A percentile compares a stretch with the other conserved stretches of the same genome.
Evolutionary conservation across 192 early-diverging fungal species (phyloP).

Genomic region (Spizellomyces punctatus): DNA sequence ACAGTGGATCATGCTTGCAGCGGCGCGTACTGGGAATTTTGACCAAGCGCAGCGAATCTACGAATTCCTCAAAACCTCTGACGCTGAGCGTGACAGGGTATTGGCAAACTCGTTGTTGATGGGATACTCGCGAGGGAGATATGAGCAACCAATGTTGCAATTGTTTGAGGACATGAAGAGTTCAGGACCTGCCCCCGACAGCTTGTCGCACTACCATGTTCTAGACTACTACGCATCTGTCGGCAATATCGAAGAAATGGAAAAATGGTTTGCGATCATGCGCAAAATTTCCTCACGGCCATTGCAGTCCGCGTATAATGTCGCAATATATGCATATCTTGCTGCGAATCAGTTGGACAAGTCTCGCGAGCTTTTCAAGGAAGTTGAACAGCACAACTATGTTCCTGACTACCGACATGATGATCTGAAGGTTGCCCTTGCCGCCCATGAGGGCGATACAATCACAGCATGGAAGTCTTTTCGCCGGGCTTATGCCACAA

Average conservation of each 20-base stretch:
- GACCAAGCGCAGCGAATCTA: background rate
- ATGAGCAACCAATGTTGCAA: background rate
- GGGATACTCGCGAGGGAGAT: slow-evolving; percentile 3
- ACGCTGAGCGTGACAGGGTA: background rate
- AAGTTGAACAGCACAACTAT: background rate
- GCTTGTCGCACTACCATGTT: background rate
- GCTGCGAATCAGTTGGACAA: background rate
- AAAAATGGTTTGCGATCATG: background rate
- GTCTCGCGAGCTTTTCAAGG: background rate
- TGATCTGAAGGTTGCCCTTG: no score
- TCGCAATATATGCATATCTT: background rate
- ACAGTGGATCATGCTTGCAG: background rate
- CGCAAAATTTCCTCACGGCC: background rate
- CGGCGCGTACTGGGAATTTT: background rate
- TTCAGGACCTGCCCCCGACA: background rate
- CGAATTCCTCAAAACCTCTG: background rate
- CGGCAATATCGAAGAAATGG: background rate
- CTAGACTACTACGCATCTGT: background rate
- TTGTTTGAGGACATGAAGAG: background rate
- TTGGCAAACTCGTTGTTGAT: background rate
- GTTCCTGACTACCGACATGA: no score
- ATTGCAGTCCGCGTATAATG: background rate
- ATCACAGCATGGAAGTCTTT: no score
- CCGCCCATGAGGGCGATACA: no score
- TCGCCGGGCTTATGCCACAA: no score